Conservation (phyloP, 371 early-diverging fungal species). For the Lichtheimia corymbifera region DNA sequence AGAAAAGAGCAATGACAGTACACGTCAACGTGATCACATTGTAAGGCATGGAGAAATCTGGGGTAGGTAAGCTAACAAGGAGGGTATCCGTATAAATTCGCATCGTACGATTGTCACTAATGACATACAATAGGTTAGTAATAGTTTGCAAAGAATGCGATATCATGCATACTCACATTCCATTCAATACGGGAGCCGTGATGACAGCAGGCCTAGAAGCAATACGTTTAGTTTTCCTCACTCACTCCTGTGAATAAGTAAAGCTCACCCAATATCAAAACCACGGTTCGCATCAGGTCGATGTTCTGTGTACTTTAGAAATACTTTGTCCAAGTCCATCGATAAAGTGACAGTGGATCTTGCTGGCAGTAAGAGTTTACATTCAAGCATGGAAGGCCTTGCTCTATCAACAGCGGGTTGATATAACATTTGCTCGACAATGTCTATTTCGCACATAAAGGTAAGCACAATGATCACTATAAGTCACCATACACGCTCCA, state of each 20-base stretch:
- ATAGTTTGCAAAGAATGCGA: background rate
- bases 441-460: conserved; percentile 19
- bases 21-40: conserved; percentile 97
- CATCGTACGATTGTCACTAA: conserved; percentile 24
- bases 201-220: conserved; percentile 40
- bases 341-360: conserved; percentile 65
- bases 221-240: background rate
- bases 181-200: conserved; percentile 27
- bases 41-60: conserved; percentile 98
- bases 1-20: conserved; percentile 92
- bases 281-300: conserved; percentile 97
- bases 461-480: too few species aligned
- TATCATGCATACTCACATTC: conserved; percentile 5
- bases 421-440: conserved; percentile 56
- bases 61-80: conserved; percentile 86
- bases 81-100: conserved; percentile 83
- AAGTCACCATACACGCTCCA: too few species aligned
- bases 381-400: conserved; percentile 82
- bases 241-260: background rate
- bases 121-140: background rate
- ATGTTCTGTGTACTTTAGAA: conserved; percentile 93
- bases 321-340: conserved; percentile 85
- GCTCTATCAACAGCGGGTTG: conserved; percentile 79
- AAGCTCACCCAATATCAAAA: conserved; percentile 78
- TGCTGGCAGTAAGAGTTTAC: conserved; percentile 69